A percentile compares a stretch with the other conserved stretches of the same genome.
Evolutionary conservation across 2,329 filamentous ascomycete genomes (phyloP).

Genomic region (Orbilia brochopaga): DNA sequence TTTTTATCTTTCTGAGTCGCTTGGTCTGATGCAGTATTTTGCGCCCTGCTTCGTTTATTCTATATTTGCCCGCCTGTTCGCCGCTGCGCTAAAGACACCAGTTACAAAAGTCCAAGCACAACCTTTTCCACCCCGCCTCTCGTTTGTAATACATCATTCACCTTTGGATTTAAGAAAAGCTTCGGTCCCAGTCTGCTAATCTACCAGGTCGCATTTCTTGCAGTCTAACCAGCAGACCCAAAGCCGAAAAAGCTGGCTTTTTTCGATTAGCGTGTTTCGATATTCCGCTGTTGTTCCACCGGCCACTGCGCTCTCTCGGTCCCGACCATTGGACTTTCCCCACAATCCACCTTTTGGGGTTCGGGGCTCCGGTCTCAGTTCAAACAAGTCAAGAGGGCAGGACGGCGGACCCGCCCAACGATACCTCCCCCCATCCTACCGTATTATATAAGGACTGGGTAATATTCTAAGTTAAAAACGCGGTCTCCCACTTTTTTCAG

Average conservation of each 20-base stretch:
- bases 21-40: conserved; percentile 16
- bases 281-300: conserved; percentile 35
- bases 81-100: conserved; percentile 37
- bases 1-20: conserved; percentile 5
- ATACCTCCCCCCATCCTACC: conserved; percentile 19
- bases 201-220: conserved; percentile 22
- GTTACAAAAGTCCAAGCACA: conserved; percentile 14
- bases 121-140: conserved; percentile 42
- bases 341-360: conserved; percentile 48
- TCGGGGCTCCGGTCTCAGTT: conserved; percentile 36
- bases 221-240: conserved; percentile 34
- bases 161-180: conserved; percentile 38
- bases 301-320: conserved; percentile 32
- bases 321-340: conserved; percentile 47
- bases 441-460: conserved; percentile 51
- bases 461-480: conserved; percentile 40
- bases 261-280: conserved; percentile 49
- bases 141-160: conserved; percentile 34
- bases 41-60: background rate
- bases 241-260: conserved; percentile 42
- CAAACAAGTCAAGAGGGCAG: conserved; percentile 40
- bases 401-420: conserved; percentile 37
- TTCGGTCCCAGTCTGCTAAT: conserved; percentile 38
- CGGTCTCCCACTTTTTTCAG: conserved; percentile 27
- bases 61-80: conserved; percentile 28